Evolutionary conservation across 208 protist genomes (phyloP).

Genomic region (Wallacemonas rigidus): DNA sequence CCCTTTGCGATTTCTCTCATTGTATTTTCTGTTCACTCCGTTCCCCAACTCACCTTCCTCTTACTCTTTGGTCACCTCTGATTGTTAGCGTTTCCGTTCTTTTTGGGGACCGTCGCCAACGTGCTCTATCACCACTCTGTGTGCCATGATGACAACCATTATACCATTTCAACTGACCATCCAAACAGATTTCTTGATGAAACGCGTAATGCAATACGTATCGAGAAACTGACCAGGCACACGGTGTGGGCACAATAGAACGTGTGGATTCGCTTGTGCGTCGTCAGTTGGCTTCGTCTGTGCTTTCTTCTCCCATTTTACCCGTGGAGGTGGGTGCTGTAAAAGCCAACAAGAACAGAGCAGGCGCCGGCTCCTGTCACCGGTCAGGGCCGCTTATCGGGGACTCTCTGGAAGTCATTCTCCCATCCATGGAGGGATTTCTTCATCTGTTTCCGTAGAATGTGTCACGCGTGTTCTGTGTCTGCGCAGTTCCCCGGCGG

Average conservation of each 20-base stretch:
- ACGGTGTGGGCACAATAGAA: background rate
- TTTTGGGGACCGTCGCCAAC: too few species aligned
- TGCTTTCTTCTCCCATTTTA: conserved; percentile 18
- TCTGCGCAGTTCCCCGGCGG: too few species aligned
- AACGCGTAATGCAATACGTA: conserved; percentile 49
- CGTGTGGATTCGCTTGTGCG: background rate
- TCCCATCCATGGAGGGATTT: conserved; percentile 27
- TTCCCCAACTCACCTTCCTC: conserved; percentile 4
- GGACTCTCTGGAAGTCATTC: conserved; percentile 46
- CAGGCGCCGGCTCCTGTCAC: background rate
- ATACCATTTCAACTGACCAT: background rate
- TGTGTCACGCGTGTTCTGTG: too few species aligned
- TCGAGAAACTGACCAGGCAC: conserved; percentile 49
- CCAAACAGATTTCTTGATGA: conserved; percentile 16
- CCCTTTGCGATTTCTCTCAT: too few species aligned
- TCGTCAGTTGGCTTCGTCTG: conserved; percentile 11
- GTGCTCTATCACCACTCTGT: background rate
- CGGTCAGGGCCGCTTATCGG: conserved; percentile 9
- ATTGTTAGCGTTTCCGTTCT: background rate
- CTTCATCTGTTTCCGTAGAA: conserved; percentile 54
- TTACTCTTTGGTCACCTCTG: conserved; percentile 1
- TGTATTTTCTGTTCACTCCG: too few species aligned
- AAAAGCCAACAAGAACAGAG: conserved; percentile 8
- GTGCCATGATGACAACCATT: conserved; percentile 7
- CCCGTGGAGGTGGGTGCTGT: conserved; percentile 10